Percentiles rank a stretch among this genome's conserved stretches.
These are phyloP conservation scores for Diaporthe australafricana DNA, from an alignment of 2,329 filamentous ascomycete species.

Conservation along the genomic window DNA sequence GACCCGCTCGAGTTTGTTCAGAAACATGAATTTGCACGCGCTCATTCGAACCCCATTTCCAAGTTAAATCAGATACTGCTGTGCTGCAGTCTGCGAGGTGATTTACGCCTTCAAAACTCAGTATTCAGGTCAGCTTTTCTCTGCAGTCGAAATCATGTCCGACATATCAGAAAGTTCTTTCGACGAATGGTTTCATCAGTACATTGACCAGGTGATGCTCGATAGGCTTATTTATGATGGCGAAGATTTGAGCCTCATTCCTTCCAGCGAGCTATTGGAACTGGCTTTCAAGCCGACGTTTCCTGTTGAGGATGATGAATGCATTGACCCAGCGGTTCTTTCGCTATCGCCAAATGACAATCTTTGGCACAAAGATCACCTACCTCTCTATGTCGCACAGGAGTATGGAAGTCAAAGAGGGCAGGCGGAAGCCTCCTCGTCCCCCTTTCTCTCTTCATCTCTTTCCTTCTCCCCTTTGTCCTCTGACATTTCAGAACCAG, in stretches of 20 bases:
- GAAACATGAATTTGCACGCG: fast-evolving
- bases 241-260: background rate
- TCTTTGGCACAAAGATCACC: too few relatives aligned
- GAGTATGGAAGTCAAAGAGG: too few relatives aligned
- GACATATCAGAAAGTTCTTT: background rate
- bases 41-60: background rate
- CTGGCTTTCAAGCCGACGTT: background rate
- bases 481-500: too few relatives aligned
- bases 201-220: too few relatives aligned
- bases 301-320: background rate
- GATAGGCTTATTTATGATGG: too few relatives aligned
- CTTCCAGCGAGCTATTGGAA: background rate
- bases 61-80: background rate
- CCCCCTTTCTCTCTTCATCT: too few relatives aligned
- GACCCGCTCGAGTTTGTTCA: fast-evolving
- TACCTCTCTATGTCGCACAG: too few relatives aligned
- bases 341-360: background rate
- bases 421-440: too few relatives aligned
- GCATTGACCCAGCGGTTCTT: background rate
- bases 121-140: too few relatives aligned
- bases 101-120: too few relatives aligned
- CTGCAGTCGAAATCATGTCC: too few relatives aligned
- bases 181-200: background rate
- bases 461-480: fast-evolving
- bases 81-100: background rate